These are phyloP conservation scores for Metarhizium album DNA, from an alignment of 2,329 filamentous ascomycete species.

Conservation along the genomic window DNA sequence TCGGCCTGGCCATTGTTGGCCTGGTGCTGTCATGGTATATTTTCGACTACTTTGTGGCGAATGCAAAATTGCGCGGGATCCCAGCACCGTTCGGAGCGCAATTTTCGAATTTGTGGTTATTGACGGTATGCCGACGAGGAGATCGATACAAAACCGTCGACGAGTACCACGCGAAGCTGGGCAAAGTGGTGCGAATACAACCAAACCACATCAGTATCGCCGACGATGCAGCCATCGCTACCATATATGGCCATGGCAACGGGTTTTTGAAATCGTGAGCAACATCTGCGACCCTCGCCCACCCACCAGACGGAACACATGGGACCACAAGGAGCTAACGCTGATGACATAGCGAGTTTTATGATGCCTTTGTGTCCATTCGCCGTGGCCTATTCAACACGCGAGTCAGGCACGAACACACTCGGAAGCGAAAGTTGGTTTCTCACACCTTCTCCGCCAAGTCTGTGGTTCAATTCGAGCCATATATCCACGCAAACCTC, in stretches of 20 bases:
- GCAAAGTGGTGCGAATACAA: constrained; percentile 72
- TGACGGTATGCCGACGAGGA: constrained; percentile 55
- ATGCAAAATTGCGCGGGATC: constrained; percentile 37
- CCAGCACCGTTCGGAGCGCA: constrained; percentile 52
- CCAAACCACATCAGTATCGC: constrained; percentile 77
- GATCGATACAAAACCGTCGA: constrained; percentile 56
- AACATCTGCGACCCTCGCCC: neutral
- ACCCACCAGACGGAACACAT: neutral
- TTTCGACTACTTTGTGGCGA: constrained; percentile 49
- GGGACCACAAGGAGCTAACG: neutral
- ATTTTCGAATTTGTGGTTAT: constrained; percentile 73
- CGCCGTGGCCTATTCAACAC: constrained; percentile 83
- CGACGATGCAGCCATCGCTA: constrained; percentile 64
- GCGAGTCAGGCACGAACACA: constrained; percentile 68
- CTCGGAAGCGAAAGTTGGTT: constrained; percentile 80
- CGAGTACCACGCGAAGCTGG: constrained; percentile 61
- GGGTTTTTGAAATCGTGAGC: constrained; percentile 59
- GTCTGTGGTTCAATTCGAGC: constrained; percentile 73
- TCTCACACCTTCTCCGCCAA: constrained; percentile 80
- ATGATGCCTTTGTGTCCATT: constrained; percentile 86
- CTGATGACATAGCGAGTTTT: constrained; percentile 56
- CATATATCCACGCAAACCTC: constrained; percentile 75
- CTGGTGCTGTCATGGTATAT: constrained; percentile 43
- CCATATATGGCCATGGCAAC: constrained; percentile 72
- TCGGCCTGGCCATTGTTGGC: constrained; percentile 33